Evolutionary conservation across 2,329 filamentous ascomycete genomes (phyloP).

Genomic region (Aspergillus sp.): DNA sequence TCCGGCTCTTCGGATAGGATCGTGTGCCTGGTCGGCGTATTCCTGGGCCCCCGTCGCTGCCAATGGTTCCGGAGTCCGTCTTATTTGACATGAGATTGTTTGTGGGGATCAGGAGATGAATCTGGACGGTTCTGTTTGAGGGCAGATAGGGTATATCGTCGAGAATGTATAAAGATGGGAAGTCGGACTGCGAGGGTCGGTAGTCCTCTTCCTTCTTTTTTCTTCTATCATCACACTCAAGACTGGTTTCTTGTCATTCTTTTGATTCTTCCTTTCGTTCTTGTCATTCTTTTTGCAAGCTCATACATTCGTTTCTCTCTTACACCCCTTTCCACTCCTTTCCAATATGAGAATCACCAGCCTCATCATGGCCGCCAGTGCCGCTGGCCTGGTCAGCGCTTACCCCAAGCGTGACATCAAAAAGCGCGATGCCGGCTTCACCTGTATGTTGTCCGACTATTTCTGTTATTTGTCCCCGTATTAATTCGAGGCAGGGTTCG

Average conservation of each 20-base stretch:
- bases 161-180: background rate
- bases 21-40: background rate
- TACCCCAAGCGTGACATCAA: conserved; percentile 23
- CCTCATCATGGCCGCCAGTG: conserved; percentile 29
- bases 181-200: background rate
- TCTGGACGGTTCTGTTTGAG: background rate
- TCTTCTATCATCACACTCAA: conserved; percentile 3
- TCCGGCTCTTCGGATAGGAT: background rate
- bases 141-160: background rate
- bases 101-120: background rate
- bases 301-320: background rate
- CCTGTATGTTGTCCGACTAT: conserved; percentile 12
- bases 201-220: background rate
- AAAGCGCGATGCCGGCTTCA: conserved; percentile 30
- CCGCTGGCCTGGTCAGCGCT: conserved; percentile 27
- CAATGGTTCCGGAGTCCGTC: background rate
- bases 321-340: conserved; percentile 5
- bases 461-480: background rate
- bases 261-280: background rate
- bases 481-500: conserved; percentile 34
- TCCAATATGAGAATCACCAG: conserved; percentile 32
- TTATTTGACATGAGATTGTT: background rate
- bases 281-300: background rate
- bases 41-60: background rate
- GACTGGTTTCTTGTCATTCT: conserved; percentile 14